Evolutionary conservation across 2,329 filamentous ascomycete species (phyloP).

Genomic region (Cercospora sp.): DNA sequence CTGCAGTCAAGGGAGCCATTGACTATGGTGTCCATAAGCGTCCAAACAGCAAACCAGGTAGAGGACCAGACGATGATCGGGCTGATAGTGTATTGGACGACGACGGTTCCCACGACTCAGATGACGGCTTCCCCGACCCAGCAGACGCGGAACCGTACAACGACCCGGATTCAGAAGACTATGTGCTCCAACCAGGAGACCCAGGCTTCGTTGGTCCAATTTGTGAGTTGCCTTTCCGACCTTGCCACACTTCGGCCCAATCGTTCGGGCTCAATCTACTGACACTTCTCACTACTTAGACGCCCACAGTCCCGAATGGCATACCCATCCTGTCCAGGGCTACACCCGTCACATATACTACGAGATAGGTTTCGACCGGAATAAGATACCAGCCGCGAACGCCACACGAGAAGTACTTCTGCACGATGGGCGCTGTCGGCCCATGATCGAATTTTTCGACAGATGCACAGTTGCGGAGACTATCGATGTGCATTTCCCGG

Average conservation of each 20-base stretch:
- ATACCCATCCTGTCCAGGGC: background rate
- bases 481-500: conserved; percentile 1
- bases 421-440: conserved; percentile 3
- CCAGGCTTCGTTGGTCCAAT: background rate
- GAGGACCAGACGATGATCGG: background rate
- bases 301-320: conserved; percentile 8
- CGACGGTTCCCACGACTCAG: background rate
- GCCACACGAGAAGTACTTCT: background rate
- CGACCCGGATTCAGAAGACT: background rate
- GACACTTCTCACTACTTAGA: background rate
- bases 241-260: background rate
- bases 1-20: background rate
- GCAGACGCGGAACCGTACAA: too few relatives aligned
- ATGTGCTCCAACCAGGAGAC: background rate
- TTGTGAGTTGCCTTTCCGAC: background rate
- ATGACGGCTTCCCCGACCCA: too few relatives aligned
- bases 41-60: background rate
- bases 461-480: conserved; percentile 3
- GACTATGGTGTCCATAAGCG: background rate
- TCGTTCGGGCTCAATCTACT: background rate
- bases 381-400: background rate
- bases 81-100: background rate
- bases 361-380: background rate
- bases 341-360: conserved; percentile 1
- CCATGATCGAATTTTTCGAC: conserved; percentile 7